Conservation (phyloP, 768 basidiomycete genomes). For the Sarcomyxa edulis region DNA sequence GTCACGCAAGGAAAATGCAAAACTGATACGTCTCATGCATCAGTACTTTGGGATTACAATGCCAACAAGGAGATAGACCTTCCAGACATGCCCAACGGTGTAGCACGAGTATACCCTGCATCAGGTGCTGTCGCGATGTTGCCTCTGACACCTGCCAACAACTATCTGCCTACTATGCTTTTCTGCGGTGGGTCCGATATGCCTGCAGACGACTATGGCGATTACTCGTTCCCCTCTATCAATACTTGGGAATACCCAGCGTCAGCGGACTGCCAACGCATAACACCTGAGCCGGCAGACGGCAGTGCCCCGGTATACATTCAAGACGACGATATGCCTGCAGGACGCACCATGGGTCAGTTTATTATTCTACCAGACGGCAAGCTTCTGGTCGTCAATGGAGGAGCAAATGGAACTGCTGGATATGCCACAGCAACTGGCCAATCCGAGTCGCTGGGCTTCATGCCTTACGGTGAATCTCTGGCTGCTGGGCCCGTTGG, state of each 20-base stretch:
- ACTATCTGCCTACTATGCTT: slow-evolving; percentile 78
- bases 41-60: slow-evolving; percentile 49
- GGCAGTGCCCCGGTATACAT: slow-evolving; percentile 56
- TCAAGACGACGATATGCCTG: slow-evolving; percentile 72
- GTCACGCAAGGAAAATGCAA: neutral
- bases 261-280: slow-evolving; percentile 70
- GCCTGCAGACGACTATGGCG: slow-evolving; percentile 67
- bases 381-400: slow-evolving; percentile 75
- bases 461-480: slow-evolving; percentile 59
- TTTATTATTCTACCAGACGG: slow-evolving; percentile 82
- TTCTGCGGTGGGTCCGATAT: slow-evolving; percentile 92
- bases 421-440: slow-evolving; percentile 56
- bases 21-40: slow-evolving; percentile 11
- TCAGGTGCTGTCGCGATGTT: slow-evolving; percentile 88
- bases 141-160: slow-evolving; percentile 87
- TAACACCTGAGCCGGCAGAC: slow-evolving; percentile 80
- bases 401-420: slow-evolving; percentile 78
- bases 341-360: slow-evolving; percentile 86
- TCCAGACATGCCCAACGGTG: slow-evolving; percentile 67
- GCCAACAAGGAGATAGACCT: slow-evolving; percentile 56
- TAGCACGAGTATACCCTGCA: slow-evolving; percentile 84
- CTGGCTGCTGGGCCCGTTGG: slow-evolving; percentile 67
- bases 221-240: slow-evolving; percentile 68
- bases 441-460: slow-evolving; percentile 31
- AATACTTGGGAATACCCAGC: slow-evolving; percentile 73